Conservation (phyloP, 2,329 filamentous ascomycete species). For the Apiospora saccharicola region DNA sequence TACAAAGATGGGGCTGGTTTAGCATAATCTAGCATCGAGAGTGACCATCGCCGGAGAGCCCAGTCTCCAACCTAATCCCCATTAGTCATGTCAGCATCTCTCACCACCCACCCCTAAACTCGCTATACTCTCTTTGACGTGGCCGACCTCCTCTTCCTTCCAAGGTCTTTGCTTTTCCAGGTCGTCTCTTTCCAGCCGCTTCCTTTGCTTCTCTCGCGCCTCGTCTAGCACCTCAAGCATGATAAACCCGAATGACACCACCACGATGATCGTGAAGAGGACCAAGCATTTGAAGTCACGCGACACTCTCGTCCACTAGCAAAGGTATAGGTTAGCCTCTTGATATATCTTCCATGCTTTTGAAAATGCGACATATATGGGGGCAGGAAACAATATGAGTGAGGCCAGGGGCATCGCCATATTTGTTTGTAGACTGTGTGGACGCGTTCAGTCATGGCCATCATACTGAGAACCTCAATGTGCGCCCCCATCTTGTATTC, state of each 20-base stretch:
- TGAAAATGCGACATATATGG: neutral
- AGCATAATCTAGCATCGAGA: neutral
- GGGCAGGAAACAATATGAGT: neutral
- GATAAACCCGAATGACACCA: conserved; percentile 21
- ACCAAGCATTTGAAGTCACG: conserved; percentile 19
- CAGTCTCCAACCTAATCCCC: neutral
- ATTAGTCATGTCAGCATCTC: neutral
- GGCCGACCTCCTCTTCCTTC: neutral
- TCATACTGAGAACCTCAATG: neutral
- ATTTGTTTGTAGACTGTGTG: neutral
- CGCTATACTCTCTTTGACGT: neutral
- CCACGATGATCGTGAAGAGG: conserved; percentile 18
- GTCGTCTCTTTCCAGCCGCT: neutral
- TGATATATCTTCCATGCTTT: neutral
- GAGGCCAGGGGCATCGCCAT: neutral
- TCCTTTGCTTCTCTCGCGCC: neutral
- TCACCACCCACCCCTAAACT: neutral
- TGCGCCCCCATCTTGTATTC: neutral
- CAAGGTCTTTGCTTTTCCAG: neutral
- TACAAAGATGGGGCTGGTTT: neutral
- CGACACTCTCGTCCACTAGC: conserved; percentile 10
- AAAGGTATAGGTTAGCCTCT: neutral
- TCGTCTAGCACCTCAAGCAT: conserved; percentile 24
- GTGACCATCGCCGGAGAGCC: neutral
- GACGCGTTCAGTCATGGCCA: conserved; percentile 9